Percentiles rank a stretch among this genome's conserved stretches.
Conservation (phyloP, 2,329 filamentous ascomycete genomes). For the Neophaeococcomyces aloes region DNA sequence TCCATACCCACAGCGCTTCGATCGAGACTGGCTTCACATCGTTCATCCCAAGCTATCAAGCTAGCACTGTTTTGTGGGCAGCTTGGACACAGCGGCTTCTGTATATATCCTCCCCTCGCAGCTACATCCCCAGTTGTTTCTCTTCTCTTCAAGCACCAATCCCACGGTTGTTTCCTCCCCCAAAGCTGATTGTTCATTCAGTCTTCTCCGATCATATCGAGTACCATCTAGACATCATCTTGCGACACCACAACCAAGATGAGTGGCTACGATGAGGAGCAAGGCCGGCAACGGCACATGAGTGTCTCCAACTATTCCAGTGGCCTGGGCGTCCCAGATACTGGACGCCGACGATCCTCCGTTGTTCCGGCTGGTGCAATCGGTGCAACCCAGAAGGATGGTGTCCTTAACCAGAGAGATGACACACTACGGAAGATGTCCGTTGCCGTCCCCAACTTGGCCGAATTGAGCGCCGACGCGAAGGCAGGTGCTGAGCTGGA, state of each 20-base stretch:
- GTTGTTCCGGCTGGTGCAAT: slow-evolving; percentile 18
- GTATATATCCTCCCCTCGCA: slow-evolving; percentile 4
- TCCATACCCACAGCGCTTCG: neutral
- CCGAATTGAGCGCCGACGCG: slow-evolving; percentile 19
- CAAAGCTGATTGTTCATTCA: neutral
- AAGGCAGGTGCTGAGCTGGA: slow-evolving; percentile 18
- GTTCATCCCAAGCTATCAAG: neutral
- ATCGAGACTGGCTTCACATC: neutral
- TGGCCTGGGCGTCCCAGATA: slow-evolving; percentile 16
- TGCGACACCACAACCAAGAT: slow-evolving; percentile 12
- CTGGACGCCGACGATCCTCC: slow-evolving; percentile 19
- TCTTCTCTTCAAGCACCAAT: neutral
- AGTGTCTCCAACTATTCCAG: slow-evolving; percentile 20
- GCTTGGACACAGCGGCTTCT: neutral
- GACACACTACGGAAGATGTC: slow-evolving; percentile 23
- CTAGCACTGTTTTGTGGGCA: neutral
- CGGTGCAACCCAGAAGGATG: slow-evolving; percentile 11
- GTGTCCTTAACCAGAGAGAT: slow-evolving; percentile 21
- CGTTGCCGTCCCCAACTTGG: slow-evolving; percentile 20
- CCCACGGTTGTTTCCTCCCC: neutral
- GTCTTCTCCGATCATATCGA: neutral
- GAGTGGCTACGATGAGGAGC: slow-evolving; percentile 16
- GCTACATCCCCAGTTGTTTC: neutral
- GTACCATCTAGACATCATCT: neutral
- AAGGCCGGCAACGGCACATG: slow-evolving; percentile 16